Percentiles rank a stretch among this genome's conserved stretches.
Evolutionary conservation across 2,329 filamentous ascomycete species (phyloP).

Genomic region (Pseudogymnoascus verrucosus): DNA sequence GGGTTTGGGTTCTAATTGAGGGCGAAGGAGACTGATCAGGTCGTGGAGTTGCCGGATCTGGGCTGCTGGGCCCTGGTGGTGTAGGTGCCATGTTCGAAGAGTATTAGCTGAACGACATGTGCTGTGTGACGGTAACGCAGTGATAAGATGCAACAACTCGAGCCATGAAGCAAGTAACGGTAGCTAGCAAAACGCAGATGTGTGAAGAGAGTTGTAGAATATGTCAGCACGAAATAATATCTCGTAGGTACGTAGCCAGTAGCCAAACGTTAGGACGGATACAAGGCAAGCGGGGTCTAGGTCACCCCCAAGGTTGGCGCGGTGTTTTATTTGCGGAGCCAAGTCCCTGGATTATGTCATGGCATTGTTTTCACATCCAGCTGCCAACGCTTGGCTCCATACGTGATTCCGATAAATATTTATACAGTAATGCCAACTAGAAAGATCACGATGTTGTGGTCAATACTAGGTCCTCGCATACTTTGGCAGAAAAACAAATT

Average conservation of each 20-base stretch:
- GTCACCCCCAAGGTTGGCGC: constrained; percentile 6
- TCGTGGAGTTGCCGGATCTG: neutral
- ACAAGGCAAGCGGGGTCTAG: constrained; percentile 2
- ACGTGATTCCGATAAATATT: constrained; percentile 8
- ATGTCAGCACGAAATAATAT: neutral
- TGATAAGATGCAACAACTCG: neutral
- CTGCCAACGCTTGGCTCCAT: neutral
- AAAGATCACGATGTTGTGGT: neutral
- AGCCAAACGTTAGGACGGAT: neutral
- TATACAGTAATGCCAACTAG: neutral
- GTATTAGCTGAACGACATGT: constrained; percentile 4
- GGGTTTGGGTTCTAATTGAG: neutral
- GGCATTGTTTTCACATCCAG: constrained; percentile 2
- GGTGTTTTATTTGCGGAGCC: constrained; percentile 5
- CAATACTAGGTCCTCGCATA: neutral
- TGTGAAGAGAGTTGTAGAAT: neutral
- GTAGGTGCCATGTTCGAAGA: constrained; percentile 1
- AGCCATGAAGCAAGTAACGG: constrained; percentile 4
- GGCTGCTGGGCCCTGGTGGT: neutral
- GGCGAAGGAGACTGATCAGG: neutral
- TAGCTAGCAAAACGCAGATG: neutral
- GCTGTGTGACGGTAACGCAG: constrained; percentile 1
- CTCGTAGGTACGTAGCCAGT: neutral
- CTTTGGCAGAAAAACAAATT: neutral
- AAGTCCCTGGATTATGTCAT: constrained; percentile 4